Base-by-base conservation (phyloP, 208 protist genomes). In the Porcisia hertigi region DNA sequence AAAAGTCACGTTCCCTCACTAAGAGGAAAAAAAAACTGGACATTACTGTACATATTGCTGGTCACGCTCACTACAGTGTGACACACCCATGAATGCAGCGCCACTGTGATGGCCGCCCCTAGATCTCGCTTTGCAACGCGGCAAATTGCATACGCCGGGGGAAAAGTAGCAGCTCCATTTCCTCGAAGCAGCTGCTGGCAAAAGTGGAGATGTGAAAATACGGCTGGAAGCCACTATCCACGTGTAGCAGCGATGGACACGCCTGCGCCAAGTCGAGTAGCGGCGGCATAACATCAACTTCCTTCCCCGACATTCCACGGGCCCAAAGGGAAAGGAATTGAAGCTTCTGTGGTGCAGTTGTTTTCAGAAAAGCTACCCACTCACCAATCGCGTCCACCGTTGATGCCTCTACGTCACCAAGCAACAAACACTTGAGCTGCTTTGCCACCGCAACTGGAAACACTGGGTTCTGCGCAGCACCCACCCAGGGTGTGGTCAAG, bases 271-370 rank as follows among this genome's bases (percentile, higher is more conserved):
- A 74, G 36, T 79, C 74, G n/a, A 77, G 47, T 25, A 90, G 69
- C 20, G 39, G 54, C 20, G 71, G 64, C 62, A 73, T 14, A n/a
- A 81, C 41, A 9, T 71, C 64, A 36, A 3, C 39, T 63, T 76
- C 77, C 66, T 49, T 91, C 74, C 85, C 93, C 86, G 47, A 84
- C 69, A 96, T 76, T 7, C 87, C 80, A 12, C 92, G 85, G 18
- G 84, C 73, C 92, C 92, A 96, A 6, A 96, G 54, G 7, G 86
- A 90, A 12, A 96, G 76, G 45, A 65, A 88, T 36, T 76, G 75
- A 30, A 96, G 74, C 1, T 64, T 43, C 4, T 47, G 53, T 52
- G 80, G 43, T 43, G 84, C 63, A 16, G 39, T 69, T 23, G 41
- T n/a, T 36, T 53, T 30, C 25, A 92, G 16, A 58, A 79, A 54